Evolutionary conservation across 441 rosid genomes (phyloP).

Genomic region (Raphanus hybrid): DNA sequence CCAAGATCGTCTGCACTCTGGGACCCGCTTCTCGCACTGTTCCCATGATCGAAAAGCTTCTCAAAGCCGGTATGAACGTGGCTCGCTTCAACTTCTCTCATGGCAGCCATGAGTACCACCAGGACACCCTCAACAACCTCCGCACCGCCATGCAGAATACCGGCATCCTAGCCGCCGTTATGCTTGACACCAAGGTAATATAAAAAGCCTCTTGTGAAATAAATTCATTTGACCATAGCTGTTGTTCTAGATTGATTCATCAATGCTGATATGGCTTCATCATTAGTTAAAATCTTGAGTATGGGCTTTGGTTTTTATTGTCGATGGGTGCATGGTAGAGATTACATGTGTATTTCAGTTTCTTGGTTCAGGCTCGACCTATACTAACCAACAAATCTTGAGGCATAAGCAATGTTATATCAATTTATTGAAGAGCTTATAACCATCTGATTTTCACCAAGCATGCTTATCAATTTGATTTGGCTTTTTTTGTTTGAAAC

Average conservation of each 20-base stretch:
- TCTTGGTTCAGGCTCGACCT: neutral
- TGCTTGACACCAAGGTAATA: conserved; percentile 82
- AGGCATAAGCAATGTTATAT: neutral
- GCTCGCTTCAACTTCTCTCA: conserved; percentile 97
- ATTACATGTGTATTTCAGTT: neutral
- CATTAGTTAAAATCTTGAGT: no score
- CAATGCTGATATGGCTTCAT: no score
- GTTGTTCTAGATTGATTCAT: neutral
- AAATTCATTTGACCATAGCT: neutral
- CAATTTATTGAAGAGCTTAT: neutral
- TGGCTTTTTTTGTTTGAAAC: neutral
- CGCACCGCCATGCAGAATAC: conserved; percentile 71
- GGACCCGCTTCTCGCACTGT: conserved; percentile 89
- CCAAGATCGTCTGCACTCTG: conserved; percentile 85
- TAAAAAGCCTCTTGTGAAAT: neutral
- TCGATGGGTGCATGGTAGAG: no score
- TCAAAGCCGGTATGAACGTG: conserved; percentile 89
- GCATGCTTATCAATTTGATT: neutral
- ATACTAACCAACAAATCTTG: neutral
- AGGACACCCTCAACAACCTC: conserved; percentile 81
- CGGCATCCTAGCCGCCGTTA: conserved; percentile 80
- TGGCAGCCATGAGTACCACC: conserved; percentile 86
- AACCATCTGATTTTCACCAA: neutral
- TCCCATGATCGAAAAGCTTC: conserved; percentile 78
- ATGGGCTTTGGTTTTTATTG: no score